These are phyloP conservation scores for Pestalotiopsis sp. DNA, from an alignment of 2,329 filamentous ascomycete species.

Conservation along the genomic window DNA sequence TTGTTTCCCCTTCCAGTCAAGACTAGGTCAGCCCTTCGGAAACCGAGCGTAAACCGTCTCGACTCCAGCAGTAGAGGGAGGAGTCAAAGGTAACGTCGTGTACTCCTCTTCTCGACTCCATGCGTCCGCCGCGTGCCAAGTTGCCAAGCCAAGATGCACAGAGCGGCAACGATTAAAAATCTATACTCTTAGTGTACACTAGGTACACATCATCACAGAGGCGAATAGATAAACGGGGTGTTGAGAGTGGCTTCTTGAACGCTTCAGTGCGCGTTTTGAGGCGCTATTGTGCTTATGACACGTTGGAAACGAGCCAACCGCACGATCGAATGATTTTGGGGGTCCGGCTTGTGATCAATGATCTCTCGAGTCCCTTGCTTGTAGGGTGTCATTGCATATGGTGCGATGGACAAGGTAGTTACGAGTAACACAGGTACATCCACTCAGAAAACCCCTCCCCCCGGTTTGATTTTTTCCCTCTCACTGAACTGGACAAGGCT, in stretches of 20 bases:
- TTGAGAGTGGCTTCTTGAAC: too few species aligned
- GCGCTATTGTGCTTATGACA: background rate
- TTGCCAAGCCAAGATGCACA: too few species aligned
- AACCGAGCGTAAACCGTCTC: background rate
- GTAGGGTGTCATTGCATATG: background rate
- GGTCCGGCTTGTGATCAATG: background rate
- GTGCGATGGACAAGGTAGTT: background rate
- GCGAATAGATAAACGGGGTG: too few species aligned
- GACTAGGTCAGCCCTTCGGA: conserved; percentile 4
- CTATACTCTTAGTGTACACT: too few species aligned
- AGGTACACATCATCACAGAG: too few species aligned
- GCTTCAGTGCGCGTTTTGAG: background rate
- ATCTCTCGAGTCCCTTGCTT: background rate
- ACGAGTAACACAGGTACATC: background rate
- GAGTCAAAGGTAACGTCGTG: background rate
- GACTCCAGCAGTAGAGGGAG: background rate
- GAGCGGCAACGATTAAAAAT: too few species aligned
- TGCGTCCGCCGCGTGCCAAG: background rate
- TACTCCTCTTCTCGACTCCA: background rate
- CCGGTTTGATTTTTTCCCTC: background rate
- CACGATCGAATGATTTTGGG: background rate
- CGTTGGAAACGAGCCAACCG: background rate
- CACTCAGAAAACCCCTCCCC: background rate
- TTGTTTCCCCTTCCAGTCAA: background rate
- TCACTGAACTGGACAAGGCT: background rate